Percentiles rank a stretch among this genome's conserved stretches.
Evolutionary conservation across 805 yeast species (phyloP).

Genomic region (Brettanomyces naardenensis): DNA sequence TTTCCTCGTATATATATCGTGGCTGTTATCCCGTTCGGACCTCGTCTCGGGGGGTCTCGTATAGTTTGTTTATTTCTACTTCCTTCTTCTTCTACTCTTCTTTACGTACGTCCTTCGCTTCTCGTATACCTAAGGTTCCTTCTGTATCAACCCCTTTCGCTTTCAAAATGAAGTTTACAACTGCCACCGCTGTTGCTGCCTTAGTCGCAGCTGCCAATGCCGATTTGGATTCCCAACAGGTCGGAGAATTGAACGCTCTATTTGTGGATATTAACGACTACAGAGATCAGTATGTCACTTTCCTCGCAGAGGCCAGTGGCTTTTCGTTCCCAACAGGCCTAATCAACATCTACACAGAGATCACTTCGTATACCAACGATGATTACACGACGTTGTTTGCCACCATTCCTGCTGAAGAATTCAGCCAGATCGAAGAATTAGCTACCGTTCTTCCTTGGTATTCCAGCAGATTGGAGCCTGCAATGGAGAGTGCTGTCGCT

Average conservation of each 20-base stretch:
- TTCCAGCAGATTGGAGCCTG: slow-evolving; percentile 14
- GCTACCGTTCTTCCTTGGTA: slow-evolving; percentile 21
- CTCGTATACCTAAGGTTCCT: neutral
- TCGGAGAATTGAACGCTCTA: slow-evolving; percentile 5
- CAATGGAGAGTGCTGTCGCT: slow-evolving; percentile 3
- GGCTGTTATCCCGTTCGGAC: too few species aligned
- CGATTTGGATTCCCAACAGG: slow-evolving; percentile 1
- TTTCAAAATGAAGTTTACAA: neutral
- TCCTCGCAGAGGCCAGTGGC: slow-evolving; percentile 6
- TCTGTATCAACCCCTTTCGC: too few species aligned
- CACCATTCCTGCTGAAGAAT: slow-evolving; percentile 3
- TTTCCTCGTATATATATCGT: too few species aligned
- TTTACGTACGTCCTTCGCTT: too few species aligned
- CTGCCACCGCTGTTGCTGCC: slow-evolving; percentile 1
- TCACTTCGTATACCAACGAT: slow-evolving; percentile 29
- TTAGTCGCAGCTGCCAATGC: slow-evolving; percentile 2
- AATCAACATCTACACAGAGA: slow-evolving; percentile 16
- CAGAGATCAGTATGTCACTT: slow-evolving; percentile 10
- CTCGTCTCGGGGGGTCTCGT: too few species aligned
- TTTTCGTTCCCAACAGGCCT: slow-evolving; percentile 10
- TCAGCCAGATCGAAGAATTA: slow-evolving; percentile 4
- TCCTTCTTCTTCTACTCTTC: too few species aligned
- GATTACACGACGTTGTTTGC: slow-evolving; percentile 28
- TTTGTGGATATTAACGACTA: slow-evolving; percentile 9
- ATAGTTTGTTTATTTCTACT: too few species aligned